phyloP scores from a whole-genome alignment of 1,139 yeast species.

The Diutina mesorugosa region DNA sequence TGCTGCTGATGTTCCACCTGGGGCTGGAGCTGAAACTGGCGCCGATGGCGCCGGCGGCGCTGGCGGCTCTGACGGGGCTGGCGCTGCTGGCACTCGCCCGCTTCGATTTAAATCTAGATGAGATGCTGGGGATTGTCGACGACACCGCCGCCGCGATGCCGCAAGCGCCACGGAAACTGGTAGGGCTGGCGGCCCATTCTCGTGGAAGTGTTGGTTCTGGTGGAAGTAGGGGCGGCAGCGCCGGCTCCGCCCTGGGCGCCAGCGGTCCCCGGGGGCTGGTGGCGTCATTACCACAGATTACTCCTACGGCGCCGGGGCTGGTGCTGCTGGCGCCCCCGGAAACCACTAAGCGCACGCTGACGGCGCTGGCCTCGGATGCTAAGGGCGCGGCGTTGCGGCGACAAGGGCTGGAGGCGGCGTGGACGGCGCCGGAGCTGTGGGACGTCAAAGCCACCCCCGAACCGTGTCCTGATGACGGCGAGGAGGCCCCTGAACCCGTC shows the following conservation, averaged over 20 bases:
- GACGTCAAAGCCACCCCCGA: conserved; percentile 38
- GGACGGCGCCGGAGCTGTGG: conserved; percentile 80
- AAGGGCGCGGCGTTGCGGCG: neutral
- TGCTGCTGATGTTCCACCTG: conserved; percentile 16
- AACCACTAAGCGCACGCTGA: neutral
- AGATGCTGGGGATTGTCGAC: conserved; percentile 41
- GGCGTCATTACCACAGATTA: neutral
- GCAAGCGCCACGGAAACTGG: neutral
- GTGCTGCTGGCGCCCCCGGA: neutral
- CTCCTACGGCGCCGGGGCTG: neutral
- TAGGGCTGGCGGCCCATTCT: neutral
- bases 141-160: conserved; percentile 4
- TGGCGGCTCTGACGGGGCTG: neutral
- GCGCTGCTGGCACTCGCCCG: conserved; percentile 13
- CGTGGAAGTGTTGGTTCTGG: neutral
- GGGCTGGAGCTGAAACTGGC: neutral
- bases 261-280: neutral
- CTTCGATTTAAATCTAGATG: conserved; percentile 35
- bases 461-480: neutral
- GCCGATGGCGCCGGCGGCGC: neutral
- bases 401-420: conserved; percentile 9
- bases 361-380: neutral
- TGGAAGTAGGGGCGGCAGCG: neutral
- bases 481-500: neutral
- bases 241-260: neutral